These are phyloP conservation scores for Brassica hybrid DNA, from an alignment of 441 rosid species.

Conservation along the genomic window DNA sequence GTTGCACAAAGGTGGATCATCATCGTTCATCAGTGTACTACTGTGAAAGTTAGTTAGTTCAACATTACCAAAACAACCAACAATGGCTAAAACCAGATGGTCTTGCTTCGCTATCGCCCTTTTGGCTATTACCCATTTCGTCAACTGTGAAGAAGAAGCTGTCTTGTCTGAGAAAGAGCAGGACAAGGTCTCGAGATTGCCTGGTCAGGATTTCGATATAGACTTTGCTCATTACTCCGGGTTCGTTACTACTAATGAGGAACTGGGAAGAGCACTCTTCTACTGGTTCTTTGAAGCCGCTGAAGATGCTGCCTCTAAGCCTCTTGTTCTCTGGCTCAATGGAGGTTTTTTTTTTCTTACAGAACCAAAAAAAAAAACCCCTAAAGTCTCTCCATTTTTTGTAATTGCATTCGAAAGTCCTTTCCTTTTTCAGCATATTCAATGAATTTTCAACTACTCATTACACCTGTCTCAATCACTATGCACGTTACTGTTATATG, in stretches of 20 bases:
- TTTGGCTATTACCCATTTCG: constrained; percentile 44
- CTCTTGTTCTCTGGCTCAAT: constrained; percentile 93
- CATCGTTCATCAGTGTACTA: not conserved
- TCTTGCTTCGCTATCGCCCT: constrained; percentile 30
- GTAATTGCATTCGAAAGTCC: not conserved
- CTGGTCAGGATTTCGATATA: constrained; percentile 71
- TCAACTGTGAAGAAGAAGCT: constrained; percentile 46
- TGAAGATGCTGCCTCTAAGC: constrained; percentile 82
- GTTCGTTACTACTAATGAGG: constrained; percentile 70
- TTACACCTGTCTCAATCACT: not conserved
- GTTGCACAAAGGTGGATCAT: not conserved
- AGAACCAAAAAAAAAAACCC: not conserved
- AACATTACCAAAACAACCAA: not conserved
- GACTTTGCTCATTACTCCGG: constrained; percentile 83
- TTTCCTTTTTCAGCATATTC: constrained; percentile 7
- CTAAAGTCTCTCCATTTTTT: not conserved
- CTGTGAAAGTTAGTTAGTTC: not conserved
- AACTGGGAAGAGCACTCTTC: constrained; percentile 76
- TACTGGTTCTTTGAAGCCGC: constrained; percentile 85
- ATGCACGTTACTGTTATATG: constrained; percentile 13
- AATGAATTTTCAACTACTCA: constrained; percentile 45
- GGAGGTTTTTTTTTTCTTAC: constrained; percentile 59
- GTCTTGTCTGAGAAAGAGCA: constrained; percentile 53
- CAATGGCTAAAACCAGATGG: constrained; percentile 50
- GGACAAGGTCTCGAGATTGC: constrained; percentile 66